Base-by-base conservation (phyloP, 2,329 filamentous ascomycete genomes). In the Botrytis squamosa region DNA sequence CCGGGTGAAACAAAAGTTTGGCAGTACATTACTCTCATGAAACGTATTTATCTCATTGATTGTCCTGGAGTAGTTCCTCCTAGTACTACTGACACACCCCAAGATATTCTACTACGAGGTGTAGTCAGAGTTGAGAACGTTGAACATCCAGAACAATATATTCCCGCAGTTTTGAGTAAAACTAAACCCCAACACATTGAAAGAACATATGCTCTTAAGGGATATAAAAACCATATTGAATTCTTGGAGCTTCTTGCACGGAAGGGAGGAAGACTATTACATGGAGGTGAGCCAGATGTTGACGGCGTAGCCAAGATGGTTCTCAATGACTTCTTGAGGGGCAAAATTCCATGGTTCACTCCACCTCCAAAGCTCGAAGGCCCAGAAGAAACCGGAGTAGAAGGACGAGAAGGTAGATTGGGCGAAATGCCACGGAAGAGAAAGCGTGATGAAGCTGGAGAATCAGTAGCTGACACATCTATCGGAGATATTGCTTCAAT, bases 241-340 rank as follows among this genome's bases (percentile, higher is more conserved):
- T 97, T 99, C 79, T 85, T 99, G 1, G 95, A 97, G 80, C 85
- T 94, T 42, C 86, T 99, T 4, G 95, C 95, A 14, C 87, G 95
- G 73, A 98, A 98, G 82, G 90, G 91, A 74, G 96, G 96, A 25
- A 88, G 95, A 78, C 84, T 99, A 33, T 85, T 98, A 25, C 94
- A 94, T 81, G 95, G 93, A 74, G 96, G 95, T n/a, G 96, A 98
- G 82, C 92, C 95, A 6, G 96, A 99, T 82, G 85, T 98, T 72
- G 95, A 98, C 79, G 94, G 95, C 79, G 94, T 97, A 66, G 96
- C 96, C 1, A 97, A 97, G 83, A 97, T 97, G 90, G 92, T 99
- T 0, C 85, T 99, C 74, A 98, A 97, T 80, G 96, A 99, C 81
- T 99, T 98, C 82, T 89, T 98, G 80, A 86, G 96, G 76, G 96